Evolutionary conservation across 2,329 filamentous ascomycete species (phyloP).

Genomic region (Trichoderma arundinaceum): DNA sequence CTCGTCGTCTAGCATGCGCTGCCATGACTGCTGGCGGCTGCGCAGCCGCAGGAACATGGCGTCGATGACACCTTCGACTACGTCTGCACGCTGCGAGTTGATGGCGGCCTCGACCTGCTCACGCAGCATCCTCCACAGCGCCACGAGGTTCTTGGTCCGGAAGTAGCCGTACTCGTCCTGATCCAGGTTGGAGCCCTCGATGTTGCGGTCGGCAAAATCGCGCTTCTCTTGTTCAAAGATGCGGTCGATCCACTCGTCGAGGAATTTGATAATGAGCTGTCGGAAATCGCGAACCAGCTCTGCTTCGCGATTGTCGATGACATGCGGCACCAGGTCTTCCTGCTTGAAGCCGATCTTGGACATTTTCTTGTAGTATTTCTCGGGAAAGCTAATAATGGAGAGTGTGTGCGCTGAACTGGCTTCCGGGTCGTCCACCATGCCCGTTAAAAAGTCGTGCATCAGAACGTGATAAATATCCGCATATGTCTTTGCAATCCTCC

Average conservation of each 20-base stretch:
- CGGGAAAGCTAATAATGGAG: conserved; percentile 91
- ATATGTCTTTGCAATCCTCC: conserved; percentile 93
- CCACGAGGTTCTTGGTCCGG: conserved; percentile 87
- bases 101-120: conserved; percentile 88
- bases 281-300: conserved; percentile 94
- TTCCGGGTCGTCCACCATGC: conserved; percentile 80
- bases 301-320: conserved; percentile 86
- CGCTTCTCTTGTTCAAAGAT: conserved; percentile 84
- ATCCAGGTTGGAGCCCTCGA: conserved; percentile 77
- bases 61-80: conserved; percentile 93
- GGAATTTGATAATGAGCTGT: conserved; percentile 89
- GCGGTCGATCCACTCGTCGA: conserved; percentile 97
- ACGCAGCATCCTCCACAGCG: conserved; percentile 96
- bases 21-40: conserved; percentile 82
- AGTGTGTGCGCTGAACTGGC: conserved; percentile 87
- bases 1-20: conserved; percentile 87
- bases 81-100: conserved; percentile 83
- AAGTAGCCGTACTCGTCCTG: conserved; percentile 89
- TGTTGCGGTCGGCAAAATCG: conserved; percentile 77
- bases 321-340: conserved; percentile 79
- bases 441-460: conserved; percentile 93
- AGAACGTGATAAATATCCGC: conserved; percentile 87
- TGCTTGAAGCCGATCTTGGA: conserved; percentile 80
- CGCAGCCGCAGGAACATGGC: conserved; percentile 92
- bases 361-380: conserved; percentile 98